These are phyloP conservation scores for Lathyrus oleraceus DNA, from an alignment of 306 rosid species.

Conservation along the genomic window DNA sequence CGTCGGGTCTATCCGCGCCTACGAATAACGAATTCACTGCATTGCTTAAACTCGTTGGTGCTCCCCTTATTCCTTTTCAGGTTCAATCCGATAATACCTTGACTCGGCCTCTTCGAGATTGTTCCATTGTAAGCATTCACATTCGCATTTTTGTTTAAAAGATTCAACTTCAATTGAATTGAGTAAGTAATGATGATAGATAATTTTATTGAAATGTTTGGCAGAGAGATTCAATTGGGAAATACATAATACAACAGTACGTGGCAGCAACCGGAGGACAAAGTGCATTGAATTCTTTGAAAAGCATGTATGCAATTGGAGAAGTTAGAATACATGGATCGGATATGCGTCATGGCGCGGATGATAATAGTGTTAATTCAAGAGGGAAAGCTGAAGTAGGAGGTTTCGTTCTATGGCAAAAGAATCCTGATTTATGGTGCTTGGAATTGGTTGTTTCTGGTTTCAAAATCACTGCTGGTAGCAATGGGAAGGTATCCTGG, in stretches of 20 bases:
- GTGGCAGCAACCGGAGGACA: conserved; percentile 84
- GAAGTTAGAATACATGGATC: conserved; percentile 71
- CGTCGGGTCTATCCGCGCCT: conserved; percentile 48
- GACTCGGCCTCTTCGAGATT: conserved; percentile 67
- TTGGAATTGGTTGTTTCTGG: conserved; percentile 88
- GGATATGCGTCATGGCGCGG: conserved; percentile 56
- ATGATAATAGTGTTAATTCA: conserved; percentile 38
- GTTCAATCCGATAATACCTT: conserved; percentile 52
- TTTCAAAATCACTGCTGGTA: conserved; percentile 76
- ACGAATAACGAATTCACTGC: conserved; percentile 67
- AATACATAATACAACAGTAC: conserved; percentile 83
- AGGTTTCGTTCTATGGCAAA: conserved; percentile 90
- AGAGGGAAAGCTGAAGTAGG: conserved; percentile 68
- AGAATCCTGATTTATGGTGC: conserved; percentile 85
- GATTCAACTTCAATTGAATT: not conserved
- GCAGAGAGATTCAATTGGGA: conserved; percentile 74
- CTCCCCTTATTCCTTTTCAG: conserved; percentile 80
- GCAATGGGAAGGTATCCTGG: conserved; percentile 79
- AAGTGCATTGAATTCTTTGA: conserved; percentile 58
- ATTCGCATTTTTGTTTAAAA: not conserved
- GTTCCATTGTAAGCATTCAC: conserved; percentile 60
- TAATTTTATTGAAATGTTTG: conserved; percentile 1
- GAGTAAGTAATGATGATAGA: not conserved
- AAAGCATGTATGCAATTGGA: conserved; percentile 81
- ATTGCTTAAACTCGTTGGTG: conserved; percentile 80